Evolutionary conservation across 345 rosid genomes (phyloP), one percentile per base, ranked within the genome.

Genomic region (Corchorus olitorius): DNA sequence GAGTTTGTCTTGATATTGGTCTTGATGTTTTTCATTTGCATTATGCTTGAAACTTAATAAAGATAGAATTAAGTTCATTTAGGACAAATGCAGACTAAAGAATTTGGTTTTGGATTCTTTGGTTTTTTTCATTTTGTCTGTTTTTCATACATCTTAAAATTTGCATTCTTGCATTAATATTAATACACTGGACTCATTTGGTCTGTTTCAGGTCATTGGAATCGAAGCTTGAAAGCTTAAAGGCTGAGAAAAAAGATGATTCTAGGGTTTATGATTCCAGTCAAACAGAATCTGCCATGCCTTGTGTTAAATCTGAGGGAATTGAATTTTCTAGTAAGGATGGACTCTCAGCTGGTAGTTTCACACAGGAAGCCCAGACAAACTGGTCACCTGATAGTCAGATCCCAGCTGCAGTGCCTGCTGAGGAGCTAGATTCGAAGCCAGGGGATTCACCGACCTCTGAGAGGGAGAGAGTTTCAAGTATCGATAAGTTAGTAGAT

Each of bases 261-360:
- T 76, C 82, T 53, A 79, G 56, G 0, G 76, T 83, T 16, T 84
- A 85, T 33, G 94, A 85, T 82, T 91, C 91, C 6, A 87, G 92
- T 82, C 86, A 79, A 81, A 92, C 94, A 5, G 89, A 85, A 82
- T 93, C 93, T 27, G 87, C 82, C 1, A 81, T 78, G 12, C 93
- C 88, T 3, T 88, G 76, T 20, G 88, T 76, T 8, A 91, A 86
- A 75, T 85, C 84, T 0, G 89, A 88, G 64, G 86, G 87, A n/a
- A 77, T 87, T 34, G 88, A 88, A 79, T 87, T 89, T 53, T 87
- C 89, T 45, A 87, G 89, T 58, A 91, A 86, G 79, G 97, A 89
- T 37, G 89, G 89, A 37, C 80, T 91, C 8, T 93, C 97, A 33
- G 93, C 93, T 20, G 89, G 92, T 77, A 93, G 98, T 78, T 91